A percentile compares a stretch with the other conserved stretches of the same genome.
Conservation (phyloP, 257 asterid genomes). For the Solanum raphanifolium region DNA sequence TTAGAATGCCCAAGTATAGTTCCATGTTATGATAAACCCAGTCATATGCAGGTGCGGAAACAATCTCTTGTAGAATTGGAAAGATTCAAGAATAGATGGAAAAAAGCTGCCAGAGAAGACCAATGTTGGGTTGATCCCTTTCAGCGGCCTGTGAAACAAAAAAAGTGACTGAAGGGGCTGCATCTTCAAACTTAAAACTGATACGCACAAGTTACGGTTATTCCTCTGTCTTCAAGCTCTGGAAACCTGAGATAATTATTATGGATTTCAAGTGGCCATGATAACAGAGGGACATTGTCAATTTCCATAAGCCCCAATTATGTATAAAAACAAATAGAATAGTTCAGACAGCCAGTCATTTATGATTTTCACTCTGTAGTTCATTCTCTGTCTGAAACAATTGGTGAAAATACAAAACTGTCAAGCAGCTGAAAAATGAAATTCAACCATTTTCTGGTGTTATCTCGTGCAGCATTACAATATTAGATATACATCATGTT, state of each 20-base stretch:
- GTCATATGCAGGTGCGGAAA: slow-evolving; percentile 34
- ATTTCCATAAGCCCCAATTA: background rate
- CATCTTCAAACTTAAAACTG: background rate
- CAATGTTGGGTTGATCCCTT: slow-evolving; percentile 58
- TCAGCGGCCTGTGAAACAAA: slow-evolving; percentile 13
- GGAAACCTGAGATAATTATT: background rate
- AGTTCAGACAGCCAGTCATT: background rate
- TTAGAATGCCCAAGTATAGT: background rate
- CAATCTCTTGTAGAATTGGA: slow-evolving; percentile 41
- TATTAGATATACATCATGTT: background rate
- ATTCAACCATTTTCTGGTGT: background rate
- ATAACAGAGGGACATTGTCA: background rate
- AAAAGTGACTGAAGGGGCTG: background rate
- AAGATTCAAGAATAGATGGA: slow-evolving; percentile 57
- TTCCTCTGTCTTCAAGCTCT: background rate
- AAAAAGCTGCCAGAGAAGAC: slow-evolving; percentile 55
- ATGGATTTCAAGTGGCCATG: background rate
- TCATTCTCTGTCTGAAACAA: background rate
- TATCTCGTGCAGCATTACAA: background rate
- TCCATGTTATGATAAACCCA: background rate
- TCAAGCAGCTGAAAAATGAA: background rate
- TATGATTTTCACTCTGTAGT: background rate
- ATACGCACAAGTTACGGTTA: background rate
- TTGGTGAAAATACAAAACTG: background rate
- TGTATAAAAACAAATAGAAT: background rate